Base-by-base conservation (phyloP, 2,329 filamentous ascomycete genomes). In the Aspergillus hiratsukae region DNA sequence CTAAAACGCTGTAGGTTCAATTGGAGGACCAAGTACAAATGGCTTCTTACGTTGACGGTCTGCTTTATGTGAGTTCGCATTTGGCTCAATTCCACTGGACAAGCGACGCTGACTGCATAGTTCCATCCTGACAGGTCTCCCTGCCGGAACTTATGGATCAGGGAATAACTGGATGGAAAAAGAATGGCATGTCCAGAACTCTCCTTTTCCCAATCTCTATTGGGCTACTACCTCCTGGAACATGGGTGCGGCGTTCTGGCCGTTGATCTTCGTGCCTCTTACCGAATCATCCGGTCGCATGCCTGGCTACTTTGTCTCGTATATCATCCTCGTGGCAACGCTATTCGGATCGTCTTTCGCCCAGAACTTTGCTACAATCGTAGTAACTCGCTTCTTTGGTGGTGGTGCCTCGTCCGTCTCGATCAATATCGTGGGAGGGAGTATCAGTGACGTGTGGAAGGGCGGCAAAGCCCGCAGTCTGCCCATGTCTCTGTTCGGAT, bases 341-440 rank as follows among this genome's bases (percentile, higher is more conserved):
- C 64, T 77, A 4, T 71, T 79, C 41, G 71, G 72, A 3, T 76
- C 75, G 21, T 75, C 74, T 0, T 68, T 78, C 35, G 76, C 77
- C 2, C 66, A 71, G 4, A 79, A 79, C 52, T 78, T 76, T 52
- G 76, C 77, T 0, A 78, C 77, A 0, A 58, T 79, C 3, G 70
- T 79, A 2, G 67, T 78, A 0, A 76, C 75, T 2, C 69, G 77
- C 0, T 75, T 78, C 52, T 74, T 80, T 37, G 75, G 75, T 3
- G 77, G 77, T 1, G 73, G 76, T 1, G 74, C 71, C 25, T 75
- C 75, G 1, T 76, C 74, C 0, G 72, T 77, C 1, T 69, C 75
- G 1, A 76, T 76, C 40, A 78, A 78, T 49, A 72, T 72, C 10
- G 70, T 72, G 8, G 70, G 69, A 3, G 70, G 70, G 1, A 72